Evolutionary conservation across 2,329 filamentous ascomycete genomes (phyloP), one percentile per base, ranked within the genome.

Genomic region (Cryphonectria radicalis): DNA sequence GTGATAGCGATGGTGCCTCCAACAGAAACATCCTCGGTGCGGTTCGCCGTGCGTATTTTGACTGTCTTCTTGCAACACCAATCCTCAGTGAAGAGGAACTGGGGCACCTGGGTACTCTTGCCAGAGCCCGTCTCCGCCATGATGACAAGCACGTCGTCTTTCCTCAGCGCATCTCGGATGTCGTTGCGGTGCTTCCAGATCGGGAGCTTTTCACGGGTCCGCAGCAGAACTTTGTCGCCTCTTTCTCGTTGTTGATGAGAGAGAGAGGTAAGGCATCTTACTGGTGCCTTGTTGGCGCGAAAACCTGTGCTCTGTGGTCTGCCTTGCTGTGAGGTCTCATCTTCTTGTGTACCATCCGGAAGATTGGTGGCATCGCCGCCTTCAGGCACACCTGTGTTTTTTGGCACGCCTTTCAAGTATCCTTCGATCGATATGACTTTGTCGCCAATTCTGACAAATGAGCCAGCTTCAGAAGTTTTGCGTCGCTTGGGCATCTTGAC

Each of bases 121-220:
- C 96, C 96, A 19, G 93, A 97, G 79, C 96, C 96, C 0, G 96
- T 99, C 80, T 98, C 95, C 83, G 95, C 95, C 2, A 96, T 92
- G 19, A 99, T 84, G 0, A 99, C 86, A 67, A 99, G 87, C 0
- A 97, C 89, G 77, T 97, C 89, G n/a, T 89, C 90, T 46, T 88
- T 82, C 17, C 84, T 84, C 8, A 97, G 82, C 2, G 88, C 84
- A 22, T 84, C 78, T 50, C 90, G 89, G 66, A 98, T 97, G 37
- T 91, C 87, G 46, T 90, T 84, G 64, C 89, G 89, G 74, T 94
- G 88, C 4, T 87, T 82, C 89, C 93, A 97, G 75, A 98, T 95
- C 0, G 95, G 95, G 4, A 98, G 86, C 19, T 89, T 85, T 77
- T 92, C 89, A 32, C 94, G 88, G 8, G 84, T 81, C 66, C 77